phyloP scores from a whole-genome alignment of 805 yeast genomes.

The Yarrowia sp. region DNA sequence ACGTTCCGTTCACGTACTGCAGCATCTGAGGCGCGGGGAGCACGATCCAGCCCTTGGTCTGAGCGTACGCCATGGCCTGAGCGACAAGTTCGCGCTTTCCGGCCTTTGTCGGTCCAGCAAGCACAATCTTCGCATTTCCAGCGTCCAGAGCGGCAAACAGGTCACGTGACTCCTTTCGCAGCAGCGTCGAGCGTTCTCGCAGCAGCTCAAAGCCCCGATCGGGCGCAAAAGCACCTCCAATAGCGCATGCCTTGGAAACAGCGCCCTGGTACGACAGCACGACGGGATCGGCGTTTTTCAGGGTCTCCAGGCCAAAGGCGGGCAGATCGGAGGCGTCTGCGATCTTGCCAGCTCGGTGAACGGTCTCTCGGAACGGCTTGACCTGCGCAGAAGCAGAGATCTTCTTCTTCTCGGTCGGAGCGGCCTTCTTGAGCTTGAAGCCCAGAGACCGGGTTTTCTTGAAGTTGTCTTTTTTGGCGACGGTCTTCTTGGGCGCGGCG shows the following conservation, averaged over 20 bases:
- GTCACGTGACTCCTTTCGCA: background rate
- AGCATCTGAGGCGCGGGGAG: slow-evolving; percentile 20
- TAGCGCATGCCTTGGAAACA: background rate
- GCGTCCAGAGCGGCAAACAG: background rate
- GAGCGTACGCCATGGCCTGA: slow-evolving; percentile 18
- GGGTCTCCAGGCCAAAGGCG: background rate
- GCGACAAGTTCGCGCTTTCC: slow-evolving; percentile 13
- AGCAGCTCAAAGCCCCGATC: slow-evolving; percentile 22
- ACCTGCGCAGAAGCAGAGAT: background rate
- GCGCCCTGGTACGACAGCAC: background rate
- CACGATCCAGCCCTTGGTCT: slow-evolving; percentile 2
- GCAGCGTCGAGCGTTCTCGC: slow-evolving; percentile 18
- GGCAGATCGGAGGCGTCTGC: background rate
- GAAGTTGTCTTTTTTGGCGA: background rate
- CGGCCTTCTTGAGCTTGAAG: slow-evolving; percentile 25
- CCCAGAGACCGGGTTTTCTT: background rate
- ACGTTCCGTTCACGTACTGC: slow-evolving; percentile 15
- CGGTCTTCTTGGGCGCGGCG: background rate
- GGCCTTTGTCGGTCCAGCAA: background rate
- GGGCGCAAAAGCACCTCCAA: slow-evolving; percentile 1
- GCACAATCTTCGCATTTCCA: background rate
- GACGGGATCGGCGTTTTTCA: background rate
- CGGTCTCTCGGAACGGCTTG: background rate
- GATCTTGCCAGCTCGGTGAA: background rate
- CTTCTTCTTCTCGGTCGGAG: background rate